Conservation (phyloP, 2,329 filamentous ascomycete species). For the Drechslera avenae region DNA sequence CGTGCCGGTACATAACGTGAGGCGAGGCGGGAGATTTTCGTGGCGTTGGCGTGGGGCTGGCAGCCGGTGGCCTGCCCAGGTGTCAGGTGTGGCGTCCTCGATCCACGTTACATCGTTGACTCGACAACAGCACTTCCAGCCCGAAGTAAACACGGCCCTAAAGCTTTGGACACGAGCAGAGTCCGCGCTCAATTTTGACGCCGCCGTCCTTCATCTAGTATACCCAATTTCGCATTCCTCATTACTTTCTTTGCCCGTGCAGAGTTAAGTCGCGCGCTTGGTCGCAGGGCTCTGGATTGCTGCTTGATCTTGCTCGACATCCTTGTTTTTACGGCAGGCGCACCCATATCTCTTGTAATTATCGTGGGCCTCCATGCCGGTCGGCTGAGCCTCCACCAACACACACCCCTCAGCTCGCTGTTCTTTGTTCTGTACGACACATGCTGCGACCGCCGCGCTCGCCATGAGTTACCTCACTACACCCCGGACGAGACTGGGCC, state of each 20-base stretch:
- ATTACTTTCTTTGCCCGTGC: conserved; percentile 40
- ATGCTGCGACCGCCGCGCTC: conserved; percentile 36
- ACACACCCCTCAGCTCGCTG: conserved; percentile 19
- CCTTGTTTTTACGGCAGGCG: conserved; percentile 32
- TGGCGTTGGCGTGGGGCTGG: conserved; percentile 8
- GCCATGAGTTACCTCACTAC: conserved; percentile 47
- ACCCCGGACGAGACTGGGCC: conserved; percentile 48
- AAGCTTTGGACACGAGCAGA: conserved; percentile 20
- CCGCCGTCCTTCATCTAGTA: conserved; percentile 28
- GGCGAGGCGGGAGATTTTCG: conserved; percentile 20
- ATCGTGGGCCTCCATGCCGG: conserved; percentile 38
- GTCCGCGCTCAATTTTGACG: conserved; percentile 34
- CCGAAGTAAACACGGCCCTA: conserved; percentile 15
- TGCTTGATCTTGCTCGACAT: conserved; percentile 17
- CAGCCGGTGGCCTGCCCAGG: background rate
- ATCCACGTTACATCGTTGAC: conserved; percentile 3
- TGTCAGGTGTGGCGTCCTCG: background rate
- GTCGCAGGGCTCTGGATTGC: conserved; percentile 28
- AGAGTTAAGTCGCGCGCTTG: conserved; percentile 25
- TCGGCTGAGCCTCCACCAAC: conserved; percentile 26
- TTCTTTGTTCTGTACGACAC: conserved; percentile 30
- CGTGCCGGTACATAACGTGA: conserved; percentile 9
- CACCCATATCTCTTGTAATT: conserved; percentile 26
- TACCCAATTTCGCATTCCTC: conserved; percentile 34
- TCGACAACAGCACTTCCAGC: conserved; percentile 14